Evolutionary conservation across 257 asterid species (phyloP).

Genomic region (Penstemon eatonii): DNA sequence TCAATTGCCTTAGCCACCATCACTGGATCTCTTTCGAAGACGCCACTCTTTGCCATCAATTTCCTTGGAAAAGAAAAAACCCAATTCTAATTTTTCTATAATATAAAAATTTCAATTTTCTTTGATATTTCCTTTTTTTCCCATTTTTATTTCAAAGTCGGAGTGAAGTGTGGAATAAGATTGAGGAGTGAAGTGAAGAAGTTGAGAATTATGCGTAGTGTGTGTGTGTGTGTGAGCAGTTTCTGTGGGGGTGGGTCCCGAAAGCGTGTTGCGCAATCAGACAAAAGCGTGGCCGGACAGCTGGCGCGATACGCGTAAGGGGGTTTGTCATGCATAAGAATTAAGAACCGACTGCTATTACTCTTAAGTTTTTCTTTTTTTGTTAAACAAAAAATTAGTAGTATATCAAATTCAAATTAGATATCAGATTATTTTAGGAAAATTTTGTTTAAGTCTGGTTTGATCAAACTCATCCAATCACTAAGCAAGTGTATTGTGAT

Average conservation of each 20-base stretch:
- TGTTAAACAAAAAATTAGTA: too few relatives aligned
- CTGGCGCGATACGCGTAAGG: conserved; percentile 72
- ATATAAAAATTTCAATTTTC: not conserved
- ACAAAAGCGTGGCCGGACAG: conserved; percentile 57
- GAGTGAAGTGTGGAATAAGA: too few relatives aligned
- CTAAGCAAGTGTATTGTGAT: too few relatives aligned
- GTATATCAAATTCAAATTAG: too few relatives aligned
- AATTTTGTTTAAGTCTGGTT: too few relatives aligned
- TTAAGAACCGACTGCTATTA: too few relatives aligned
- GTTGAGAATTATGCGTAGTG: not conserved
- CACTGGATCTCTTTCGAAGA: conserved; percentile 52
- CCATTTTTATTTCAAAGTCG: too few relatives aligned
- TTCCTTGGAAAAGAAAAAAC: not conserved
- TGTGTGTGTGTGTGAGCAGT: conserved; percentile 13
- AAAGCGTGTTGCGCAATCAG: conserved; percentile 37
- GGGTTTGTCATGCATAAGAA: not conserved
- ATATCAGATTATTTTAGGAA: too few relatives aligned
- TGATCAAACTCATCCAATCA: too few relatives aligned
- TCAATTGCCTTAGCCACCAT: conserved; percentile 55
- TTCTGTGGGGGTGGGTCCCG: conserved; percentile 25
- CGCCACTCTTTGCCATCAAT: conserved; percentile 81
- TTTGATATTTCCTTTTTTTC: not conserved
- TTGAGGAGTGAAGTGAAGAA: not conserved
- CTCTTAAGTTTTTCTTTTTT: too few relatives aligned
- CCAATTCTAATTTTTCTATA: not conserved